phyloP scores from a whole-genome alignment of 805 yeast species.

The Pichia nanzhaoensis region DNA sequence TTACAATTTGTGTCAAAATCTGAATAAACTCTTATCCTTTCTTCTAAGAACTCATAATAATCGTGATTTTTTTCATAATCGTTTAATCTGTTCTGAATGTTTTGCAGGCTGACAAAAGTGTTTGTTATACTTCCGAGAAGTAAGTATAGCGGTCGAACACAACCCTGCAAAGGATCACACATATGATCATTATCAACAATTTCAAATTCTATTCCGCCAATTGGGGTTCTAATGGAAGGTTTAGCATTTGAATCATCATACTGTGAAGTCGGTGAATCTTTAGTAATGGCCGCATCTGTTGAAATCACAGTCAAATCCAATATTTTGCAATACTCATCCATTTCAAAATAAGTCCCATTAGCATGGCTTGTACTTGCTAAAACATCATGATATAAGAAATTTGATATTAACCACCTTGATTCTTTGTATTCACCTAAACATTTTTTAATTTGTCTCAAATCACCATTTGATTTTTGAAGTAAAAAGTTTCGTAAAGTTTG shows the following conservation, averaged over 20 bases:
- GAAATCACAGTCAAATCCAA: constrained; percentile 11
- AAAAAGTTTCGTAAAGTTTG: constrained; percentile 18
- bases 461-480: constrained; percentile 25
- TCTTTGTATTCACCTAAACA: constrained; percentile 16
- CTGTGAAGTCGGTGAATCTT: not conserved
- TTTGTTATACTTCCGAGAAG: constrained; percentile 34
- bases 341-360: constrained; percentile 31
- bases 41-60: not conserved
- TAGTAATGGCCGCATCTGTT: not conserved
- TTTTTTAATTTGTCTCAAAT: constrained; percentile 15
- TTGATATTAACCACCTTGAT: constrained; percentile 30
- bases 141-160: constrained; percentile 32
- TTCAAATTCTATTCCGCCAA: not conserved
- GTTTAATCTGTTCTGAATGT: constrained; percentile 1
- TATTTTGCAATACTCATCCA: constrained; percentile 27
- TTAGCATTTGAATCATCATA: too few relatives aligned
- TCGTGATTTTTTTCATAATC: not conserved
- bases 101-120: constrained; percentile 11
- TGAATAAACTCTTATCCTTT: constrained; percentile 6
- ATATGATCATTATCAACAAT: constrained; percentile 14
- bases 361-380: constrained; percentile 29
- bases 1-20: constrained; percentile 10
- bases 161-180: constrained; percentile 36
- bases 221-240: too few relatives aligned
- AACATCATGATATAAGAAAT: constrained; percentile 35